These are phyloP conservation scores for Rhododendron mucronatum DNA, from an alignment of 148 eudicot genomes.

Conservation along the genomic window DNA sequence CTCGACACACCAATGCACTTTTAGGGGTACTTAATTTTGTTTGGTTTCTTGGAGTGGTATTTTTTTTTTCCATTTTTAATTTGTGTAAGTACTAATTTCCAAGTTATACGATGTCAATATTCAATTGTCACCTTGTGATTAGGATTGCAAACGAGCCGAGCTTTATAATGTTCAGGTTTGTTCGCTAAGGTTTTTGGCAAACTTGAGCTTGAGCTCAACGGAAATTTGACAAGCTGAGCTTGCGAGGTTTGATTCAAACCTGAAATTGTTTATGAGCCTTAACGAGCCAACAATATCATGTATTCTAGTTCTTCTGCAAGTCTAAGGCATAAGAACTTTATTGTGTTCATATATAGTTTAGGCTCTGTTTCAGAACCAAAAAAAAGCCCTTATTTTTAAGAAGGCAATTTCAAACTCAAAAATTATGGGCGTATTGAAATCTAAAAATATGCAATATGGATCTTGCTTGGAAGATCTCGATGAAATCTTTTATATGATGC, in stretches of 20 bases:
- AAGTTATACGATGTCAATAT: background rate
- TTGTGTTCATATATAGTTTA: background rate
- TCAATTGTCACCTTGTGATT: background rate
- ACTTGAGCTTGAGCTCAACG: no score
- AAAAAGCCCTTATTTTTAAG: no score
- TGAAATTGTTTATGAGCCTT: background rate
- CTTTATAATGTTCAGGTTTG: no score
- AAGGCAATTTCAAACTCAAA: no score
- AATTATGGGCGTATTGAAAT: no score
- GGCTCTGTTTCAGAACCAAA: no score
- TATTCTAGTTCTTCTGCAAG: background rate
- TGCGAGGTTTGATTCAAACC: background rate
- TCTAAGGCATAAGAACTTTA: background rate
- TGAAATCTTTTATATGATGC: no score
- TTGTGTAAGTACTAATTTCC: background rate
- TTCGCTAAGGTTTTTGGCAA: no score
- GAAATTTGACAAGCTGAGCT: background rate
- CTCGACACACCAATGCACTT: background rate
- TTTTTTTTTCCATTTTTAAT: background rate
- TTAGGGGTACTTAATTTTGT: background rate
- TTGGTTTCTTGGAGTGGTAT: background rate
- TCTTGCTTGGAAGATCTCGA: no score
- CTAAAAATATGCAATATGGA: no score
- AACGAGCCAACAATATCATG: background rate
- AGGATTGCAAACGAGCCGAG: no score